A percentile compares a stretch with the other conserved stretches of the same genome.
Conservation (phyloP, 257 asterid species). For the Cynanchum wilfordii region DNA sequence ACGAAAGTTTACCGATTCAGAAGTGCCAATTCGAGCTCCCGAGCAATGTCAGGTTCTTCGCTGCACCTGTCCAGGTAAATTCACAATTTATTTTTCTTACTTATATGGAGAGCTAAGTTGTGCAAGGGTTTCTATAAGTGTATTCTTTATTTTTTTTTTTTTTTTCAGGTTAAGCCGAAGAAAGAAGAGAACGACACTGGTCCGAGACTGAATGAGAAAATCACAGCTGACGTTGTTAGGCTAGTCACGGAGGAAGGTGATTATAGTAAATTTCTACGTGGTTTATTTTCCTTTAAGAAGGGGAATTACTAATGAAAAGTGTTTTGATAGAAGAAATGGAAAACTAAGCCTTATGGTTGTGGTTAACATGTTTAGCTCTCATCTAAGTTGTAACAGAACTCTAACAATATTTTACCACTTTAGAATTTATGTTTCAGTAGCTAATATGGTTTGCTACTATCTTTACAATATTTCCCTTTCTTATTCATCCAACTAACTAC, state of each 20-base stretch:
- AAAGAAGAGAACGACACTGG: slow-evolving; percentile 47
- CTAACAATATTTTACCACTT: neutral
- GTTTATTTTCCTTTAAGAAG: neutral
- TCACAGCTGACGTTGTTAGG: slow-evolving; percentile 51
- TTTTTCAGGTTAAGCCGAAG: slow-evolving; percentile 39
- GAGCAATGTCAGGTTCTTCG: slow-evolving; percentile 49
- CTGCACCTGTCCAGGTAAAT: slow-evolving; percentile 61
- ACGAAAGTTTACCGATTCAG: slow-evolving; percentile 17
- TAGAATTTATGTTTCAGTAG: neutral
- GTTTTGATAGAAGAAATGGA: neutral
- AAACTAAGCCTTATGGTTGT: neutral
- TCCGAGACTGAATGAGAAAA: slow-evolving; percentile 61
- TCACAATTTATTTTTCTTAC: neutral
- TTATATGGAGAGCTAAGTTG: neutral
- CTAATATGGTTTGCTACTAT: neutral
- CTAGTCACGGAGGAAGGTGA: slow-evolving; percentile 72
- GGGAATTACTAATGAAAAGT: neutral
- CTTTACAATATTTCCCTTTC: neutral
- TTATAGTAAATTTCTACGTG: neutral
- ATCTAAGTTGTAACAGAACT: neutral
- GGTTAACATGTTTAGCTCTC: neutral
- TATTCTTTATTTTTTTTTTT: neutral
- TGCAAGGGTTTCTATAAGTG: neutral
- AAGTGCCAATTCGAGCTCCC: slow-evolving; percentile 27
- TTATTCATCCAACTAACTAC: neutral